A percentile compares a stretch with the other conserved stretches of the same genome.
Evolutionary conservation across 257 asterid species (phyloP).

Genomic region (Salvia splendens): DNA sequence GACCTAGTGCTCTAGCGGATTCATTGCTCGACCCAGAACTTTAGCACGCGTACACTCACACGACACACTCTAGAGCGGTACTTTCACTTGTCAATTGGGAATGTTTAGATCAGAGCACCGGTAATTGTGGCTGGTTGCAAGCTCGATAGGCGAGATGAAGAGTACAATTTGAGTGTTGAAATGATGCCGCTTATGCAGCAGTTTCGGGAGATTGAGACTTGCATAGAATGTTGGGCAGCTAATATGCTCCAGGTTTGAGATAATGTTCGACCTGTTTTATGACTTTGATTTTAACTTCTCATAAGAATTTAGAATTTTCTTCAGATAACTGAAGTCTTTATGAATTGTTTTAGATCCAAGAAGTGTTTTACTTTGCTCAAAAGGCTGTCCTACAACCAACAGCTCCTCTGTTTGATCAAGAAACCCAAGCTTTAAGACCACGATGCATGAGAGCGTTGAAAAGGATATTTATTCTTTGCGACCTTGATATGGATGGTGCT

Average conservation of each 20-base stretch:
- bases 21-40: no score
- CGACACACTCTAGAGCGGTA: no score
- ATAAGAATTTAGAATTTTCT: slow-evolving; percentile 1
- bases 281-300: slow-evolving; percentile 6
- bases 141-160: slow-evolving; percentile 79
- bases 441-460: slow-evolving; percentile 82
- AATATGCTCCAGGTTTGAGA: slow-evolving; percentile 76
- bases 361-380: slow-evolving; percentile 89
- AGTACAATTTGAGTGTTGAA: slow-evolving; percentile 63
- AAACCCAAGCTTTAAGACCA: slow-evolving; percentile 78
- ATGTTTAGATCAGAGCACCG: slow-evolving; percentile 75
- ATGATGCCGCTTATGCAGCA: slow-evolving; percentile 93
- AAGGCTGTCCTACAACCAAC: slow-evolving; percentile 99
- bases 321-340: slow-evolving; percentile 27
- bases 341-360: slow-evolving; percentile 62
- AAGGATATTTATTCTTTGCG: slow-evolving; percentile 86
- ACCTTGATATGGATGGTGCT: slow-evolving; percentile 90
- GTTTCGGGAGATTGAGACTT: slow-evolving; percentile 52
- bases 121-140: slow-evolving; percentile 94
- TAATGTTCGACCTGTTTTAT: slow-evolving; percentile 22
- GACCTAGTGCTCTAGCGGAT: no score
- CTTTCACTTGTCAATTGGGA: slow-evolving; percentile 30
- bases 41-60: no score
- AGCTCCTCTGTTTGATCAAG: slow-evolving; percentile 93
- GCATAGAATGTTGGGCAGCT: slow-evolving; percentile 76